phyloP scores from a whole-genome alignment of 305 asterid genomes.

The Solanum hybrid region DNA sequence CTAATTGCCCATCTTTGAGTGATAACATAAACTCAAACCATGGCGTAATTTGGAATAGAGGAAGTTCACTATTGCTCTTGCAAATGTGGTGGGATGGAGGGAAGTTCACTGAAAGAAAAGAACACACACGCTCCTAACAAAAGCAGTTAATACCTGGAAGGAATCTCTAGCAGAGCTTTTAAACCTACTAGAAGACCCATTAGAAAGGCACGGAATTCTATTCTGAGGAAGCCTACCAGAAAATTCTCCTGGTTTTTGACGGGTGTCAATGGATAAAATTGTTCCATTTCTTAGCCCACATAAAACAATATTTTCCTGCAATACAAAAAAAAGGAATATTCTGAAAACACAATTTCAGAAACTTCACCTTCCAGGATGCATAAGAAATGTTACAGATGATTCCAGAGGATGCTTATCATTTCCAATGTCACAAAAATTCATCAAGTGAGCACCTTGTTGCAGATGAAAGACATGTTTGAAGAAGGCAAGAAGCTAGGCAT shows the following conservation, averaged over 20 bases:
- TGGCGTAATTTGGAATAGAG: background rate
- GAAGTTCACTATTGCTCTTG: background rate
- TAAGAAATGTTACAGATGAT: background rate
- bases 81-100: background rate
- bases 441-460: background rate
- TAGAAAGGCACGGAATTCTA: constrained; percentile 1
- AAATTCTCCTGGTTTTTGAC: constrained; percentile 51
- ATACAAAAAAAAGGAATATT: background rate
- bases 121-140: background rate
- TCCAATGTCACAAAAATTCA: background rate
- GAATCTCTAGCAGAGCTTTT: constrained; percentile 4
- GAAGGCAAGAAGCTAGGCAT: background rate
- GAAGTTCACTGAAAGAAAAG: background rate
- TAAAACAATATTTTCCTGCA: constrained; percentile 54
- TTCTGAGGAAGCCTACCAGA: constrained; percentile 11
- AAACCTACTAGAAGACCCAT: constrained; percentile 5
- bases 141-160: constrained; percentile 11
- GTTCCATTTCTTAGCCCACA: constrained; percentile 90
- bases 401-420: background rate
- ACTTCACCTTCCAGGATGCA: background rate
- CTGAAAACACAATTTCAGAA: background rate
- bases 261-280: constrained; percentile 63
- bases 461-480: background rate
- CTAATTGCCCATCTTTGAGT: background rate
- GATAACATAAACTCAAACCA: background rate